Evolutionary conservation across 1,139 yeast genomes (phyloP), one percentile per base, ranked within the genome.

Genomic region (Hemisphaericaspora xylanilytica): DNA sequence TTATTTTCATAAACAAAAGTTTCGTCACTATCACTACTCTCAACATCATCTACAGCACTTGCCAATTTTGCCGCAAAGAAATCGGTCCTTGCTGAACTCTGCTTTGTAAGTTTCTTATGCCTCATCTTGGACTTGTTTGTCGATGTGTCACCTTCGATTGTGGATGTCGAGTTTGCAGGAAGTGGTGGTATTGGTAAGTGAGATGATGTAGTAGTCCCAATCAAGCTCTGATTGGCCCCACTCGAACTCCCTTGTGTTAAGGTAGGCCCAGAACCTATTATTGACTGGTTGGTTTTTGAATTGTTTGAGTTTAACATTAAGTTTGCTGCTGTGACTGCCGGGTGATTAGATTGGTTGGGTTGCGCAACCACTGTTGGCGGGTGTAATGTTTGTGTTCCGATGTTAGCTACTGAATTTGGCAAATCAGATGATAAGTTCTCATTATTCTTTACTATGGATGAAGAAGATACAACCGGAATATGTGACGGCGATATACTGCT

Each of bases 31-130:
- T 88, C 97, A 30, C 90, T 82, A 33, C 85, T 78, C 43, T 85
- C 89, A 18, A 79, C 88, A 51, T 88, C 96, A 50, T 87, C 96
- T 7, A 90, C 95, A 1, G 97, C 97, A 47, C 89, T 83, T 6
- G 97, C 97, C 46, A 90, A 68, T 51, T 85, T 85, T 0, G 97
- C 97, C 10, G 97, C 97, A 63, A 90, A 90, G 42, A 87, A 81
- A 54, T 90, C 97, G 0, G 96, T 92, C 55, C 89, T 78, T 4
- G 95, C 70, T 31, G 64, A 75, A 48, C 48, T 60, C 38, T 62
- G 65, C 36, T 59, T 61, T 2, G 59, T 47, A 4, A 49, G 44
- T 36, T 53, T 58, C 39, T 56, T 59, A 14, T 34, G 45, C 11
- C 29, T 35, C 4, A 20, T 22, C 24, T 47, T 51, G n/a, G 40